Evolutionary conservation across 345 rosid genomes (phyloP).

Genomic region (Populus davidiana): DNA sequence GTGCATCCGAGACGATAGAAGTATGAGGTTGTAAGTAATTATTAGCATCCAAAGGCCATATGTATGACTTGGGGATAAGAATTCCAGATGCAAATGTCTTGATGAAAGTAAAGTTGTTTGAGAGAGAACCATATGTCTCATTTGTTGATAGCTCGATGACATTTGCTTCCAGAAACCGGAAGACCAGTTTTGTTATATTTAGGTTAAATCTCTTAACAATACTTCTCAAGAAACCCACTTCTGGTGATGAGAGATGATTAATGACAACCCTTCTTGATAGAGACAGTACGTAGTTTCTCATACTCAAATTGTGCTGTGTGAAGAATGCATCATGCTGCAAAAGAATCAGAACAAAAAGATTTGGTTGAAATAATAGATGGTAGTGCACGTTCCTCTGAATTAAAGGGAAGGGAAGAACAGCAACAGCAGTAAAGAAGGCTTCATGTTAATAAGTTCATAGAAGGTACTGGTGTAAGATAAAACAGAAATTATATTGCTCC

Average conservation of each 20-base stretch:
- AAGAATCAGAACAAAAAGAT: slow-evolving; percentile 14
- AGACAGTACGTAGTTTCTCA: slow-evolving; percentile 57
- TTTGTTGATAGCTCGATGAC: slow-evolving; percentile 20
- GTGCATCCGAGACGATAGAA: slow-evolving; percentile 73
- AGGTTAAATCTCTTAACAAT: slow-evolving; percentile 46
- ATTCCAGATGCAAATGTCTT: slow-evolving; percentile 96
- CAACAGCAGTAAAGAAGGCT: neutral
- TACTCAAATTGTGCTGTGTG: slow-evolving; percentile 64
- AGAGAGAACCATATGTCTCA: slow-evolving; percentile 23
- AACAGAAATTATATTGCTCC: neutral
- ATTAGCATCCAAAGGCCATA: slow-evolving; percentile 54
- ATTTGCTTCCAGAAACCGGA: slow-evolving; percentile 13
- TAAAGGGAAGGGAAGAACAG: slow-evolving; percentile 1
- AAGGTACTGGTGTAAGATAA: neutral
- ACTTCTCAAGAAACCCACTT: slow-evolving; percentile 60
- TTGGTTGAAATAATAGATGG: slow-evolving; percentile 4
- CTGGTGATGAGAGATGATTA: slow-evolving; percentile 79
- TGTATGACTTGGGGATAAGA: slow-evolving; percentile 75
- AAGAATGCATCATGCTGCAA: slow-evolving; percentile 76
- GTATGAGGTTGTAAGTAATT: slow-evolving; percentile 53
- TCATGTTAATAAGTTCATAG: neutral
- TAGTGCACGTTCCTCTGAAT: neutral
- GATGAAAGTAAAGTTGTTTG: slow-evolving; percentile 57
- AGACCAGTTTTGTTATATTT: slow-evolving; percentile 24
- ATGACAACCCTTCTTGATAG: slow-evolving; percentile 42